Conservation (phyloP, 2,329 filamentous ascomycete genomes). For the Fusarium napiforme region DNA sequence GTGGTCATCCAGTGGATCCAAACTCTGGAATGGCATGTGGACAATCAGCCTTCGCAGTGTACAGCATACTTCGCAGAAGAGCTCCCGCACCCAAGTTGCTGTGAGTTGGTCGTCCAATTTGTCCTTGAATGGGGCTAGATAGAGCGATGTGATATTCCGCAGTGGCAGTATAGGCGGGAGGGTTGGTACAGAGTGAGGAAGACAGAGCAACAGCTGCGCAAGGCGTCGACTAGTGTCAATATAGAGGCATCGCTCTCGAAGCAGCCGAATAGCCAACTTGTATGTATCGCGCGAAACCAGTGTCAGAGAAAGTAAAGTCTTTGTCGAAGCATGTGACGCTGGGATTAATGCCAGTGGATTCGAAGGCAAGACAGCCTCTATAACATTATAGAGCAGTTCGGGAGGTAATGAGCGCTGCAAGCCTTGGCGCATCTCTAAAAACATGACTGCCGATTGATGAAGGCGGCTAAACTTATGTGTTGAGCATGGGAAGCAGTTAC, state of each 20-base stretch:
- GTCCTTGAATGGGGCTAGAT: constrained; percentile 52
- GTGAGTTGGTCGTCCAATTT: constrained; percentile 54
- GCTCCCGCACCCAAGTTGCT: constrained; percentile 53
- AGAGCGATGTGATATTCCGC: constrained; percentile 53
- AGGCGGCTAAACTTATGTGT: not conserved
- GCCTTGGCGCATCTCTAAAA: constrained; percentile 1
- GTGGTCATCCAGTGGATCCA: constrained; percentile 56
- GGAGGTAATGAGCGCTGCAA: constrained; percentile 43
- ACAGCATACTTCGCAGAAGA: constrained; percentile 54
- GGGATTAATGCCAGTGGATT: constrained; percentile 49
- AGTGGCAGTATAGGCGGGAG: constrained; percentile 46
- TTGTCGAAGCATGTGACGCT: constrained; percentile 53
- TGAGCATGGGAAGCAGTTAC: not conserved
- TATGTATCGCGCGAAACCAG: constrained; percentile 57
- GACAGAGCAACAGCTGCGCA: constrained; percentile 47
- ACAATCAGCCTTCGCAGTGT: constrained; percentile 59
- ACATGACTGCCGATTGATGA: constrained; percentile 17
- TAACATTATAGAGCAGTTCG: constrained; percentile 51
- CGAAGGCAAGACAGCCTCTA: constrained; percentile 50
- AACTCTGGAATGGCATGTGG: constrained; percentile 58
- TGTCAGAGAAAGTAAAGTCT: constrained; percentile 57
- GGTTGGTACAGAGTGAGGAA: constrained; percentile 48
- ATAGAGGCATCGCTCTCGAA: constrained; percentile 59
- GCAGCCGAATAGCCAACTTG: constrained; percentile 52
- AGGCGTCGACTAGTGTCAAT: constrained; percentile 54